phyloP scores from a whole-genome alignment of 768 basidiomycete genomes.

The Hericium alpestre region DNA sequence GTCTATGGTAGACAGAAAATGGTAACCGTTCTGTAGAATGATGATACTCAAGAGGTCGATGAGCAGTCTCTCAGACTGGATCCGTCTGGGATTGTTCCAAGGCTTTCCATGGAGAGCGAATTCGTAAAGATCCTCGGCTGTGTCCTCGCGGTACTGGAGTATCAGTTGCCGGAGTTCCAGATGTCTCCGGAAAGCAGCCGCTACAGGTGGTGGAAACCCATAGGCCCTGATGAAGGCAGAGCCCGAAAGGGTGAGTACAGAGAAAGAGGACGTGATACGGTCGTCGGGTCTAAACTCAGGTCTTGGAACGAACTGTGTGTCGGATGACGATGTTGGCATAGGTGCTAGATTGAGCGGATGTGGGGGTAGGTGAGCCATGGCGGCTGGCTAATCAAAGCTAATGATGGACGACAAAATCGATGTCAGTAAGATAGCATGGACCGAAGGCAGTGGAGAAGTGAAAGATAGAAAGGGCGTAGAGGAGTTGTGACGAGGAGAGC shows the following conservation, averaged over 20 bases:
- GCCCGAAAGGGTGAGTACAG: conserved; percentile 59
- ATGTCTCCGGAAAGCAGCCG: conserved; percentile 43
- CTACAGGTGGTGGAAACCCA: conserved; percentile 47
- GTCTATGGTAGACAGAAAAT: conserved; percentile 58
- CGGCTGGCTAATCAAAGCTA: not conserved
- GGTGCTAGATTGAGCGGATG: conserved; percentile 9
- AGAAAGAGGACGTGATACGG: conserved; percentile 46
- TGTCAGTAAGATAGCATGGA: no score
- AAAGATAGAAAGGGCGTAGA: no score
- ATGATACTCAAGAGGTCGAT: conserved; percentile 54
- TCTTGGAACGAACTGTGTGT: conserved; percentile 51
- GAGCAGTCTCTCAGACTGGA: conserved; percentile 56
- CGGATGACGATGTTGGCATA: conserved; percentile 23
- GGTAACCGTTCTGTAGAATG: conserved; percentile 53
- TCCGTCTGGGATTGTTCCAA: conserved; percentile 60
- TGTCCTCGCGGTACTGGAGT: conserved; percentile 42
- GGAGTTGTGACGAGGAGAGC: no score
- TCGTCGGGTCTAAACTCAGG: conserved; percentile 64
- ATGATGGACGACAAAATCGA: no score
- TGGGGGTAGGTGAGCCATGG: conserved; percentile 11
- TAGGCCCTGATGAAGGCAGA: conserved; percentile 58
- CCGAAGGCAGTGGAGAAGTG: no score
- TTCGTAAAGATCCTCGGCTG: conserved; percentile 49
- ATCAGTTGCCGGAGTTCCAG: conserved; percentile 38
- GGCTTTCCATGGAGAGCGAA: conserved; percentile 60